phyloP scores from a whole-genome alignment of 305 asterid genomes.

The Fraxinus floribunda region DNA sequence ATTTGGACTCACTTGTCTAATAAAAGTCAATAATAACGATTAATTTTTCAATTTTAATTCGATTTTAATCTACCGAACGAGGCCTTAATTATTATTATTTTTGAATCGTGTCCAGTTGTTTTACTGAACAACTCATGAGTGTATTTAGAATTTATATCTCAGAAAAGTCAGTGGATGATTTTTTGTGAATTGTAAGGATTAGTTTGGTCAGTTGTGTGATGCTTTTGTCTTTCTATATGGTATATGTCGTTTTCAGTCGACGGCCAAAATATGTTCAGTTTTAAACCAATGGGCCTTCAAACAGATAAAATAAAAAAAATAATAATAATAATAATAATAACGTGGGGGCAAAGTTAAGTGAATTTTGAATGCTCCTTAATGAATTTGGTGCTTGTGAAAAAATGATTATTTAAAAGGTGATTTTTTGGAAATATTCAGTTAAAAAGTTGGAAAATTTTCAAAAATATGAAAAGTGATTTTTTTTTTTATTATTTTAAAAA shows the following conservation, averaged over 20 bases:
- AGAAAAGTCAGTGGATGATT: slow-evolving; percentile 20
- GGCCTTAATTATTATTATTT: no score
- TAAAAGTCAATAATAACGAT: no score
- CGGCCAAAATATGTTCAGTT: not conserved
- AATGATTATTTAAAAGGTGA: no score
- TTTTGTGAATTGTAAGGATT: not conserved
- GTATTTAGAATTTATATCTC: not conserved
- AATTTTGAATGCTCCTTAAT: not conserved
- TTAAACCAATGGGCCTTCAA: not conserved
- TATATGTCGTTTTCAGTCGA: slow-evolving; percentile 9
- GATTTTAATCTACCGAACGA: no score
- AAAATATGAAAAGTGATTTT: no score
- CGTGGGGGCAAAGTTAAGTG: not conserved
- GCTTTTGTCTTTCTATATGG: not conserved
- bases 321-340: not conserved
- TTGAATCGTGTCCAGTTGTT: no score
- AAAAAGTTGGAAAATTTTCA: no score
- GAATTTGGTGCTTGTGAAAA: no score
- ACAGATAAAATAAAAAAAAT: not conserved
- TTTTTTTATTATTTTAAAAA: no score
- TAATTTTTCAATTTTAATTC: no score
- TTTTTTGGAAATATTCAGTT: no score
- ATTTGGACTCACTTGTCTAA: no score
- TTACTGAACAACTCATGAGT: not conserved
- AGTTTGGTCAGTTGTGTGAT: not conserved